phyloP scores from a whole-genome alignment of 202 grass and related monocot genomes.

The Elaeis oleifera region DNA sequence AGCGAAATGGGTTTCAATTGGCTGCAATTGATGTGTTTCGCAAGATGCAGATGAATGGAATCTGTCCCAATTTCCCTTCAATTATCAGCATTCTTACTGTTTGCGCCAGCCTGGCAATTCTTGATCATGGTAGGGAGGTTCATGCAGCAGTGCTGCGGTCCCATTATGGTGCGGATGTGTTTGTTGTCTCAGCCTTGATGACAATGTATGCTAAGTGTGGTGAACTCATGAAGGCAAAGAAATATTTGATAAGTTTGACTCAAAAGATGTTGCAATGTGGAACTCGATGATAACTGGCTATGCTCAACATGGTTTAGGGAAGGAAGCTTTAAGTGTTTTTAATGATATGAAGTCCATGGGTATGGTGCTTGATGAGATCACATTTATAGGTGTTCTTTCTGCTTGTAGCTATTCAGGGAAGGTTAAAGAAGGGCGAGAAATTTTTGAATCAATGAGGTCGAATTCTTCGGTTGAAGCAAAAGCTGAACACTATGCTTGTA shows the following conservation, averaged over 20 bases:
- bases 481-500: slow-evolving; percentile 56
- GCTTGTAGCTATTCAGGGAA: slow-evolving; percentile 77
- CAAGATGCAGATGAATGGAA: slow-evolving; percentile 39
- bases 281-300: slow-evolving; percentile 85
- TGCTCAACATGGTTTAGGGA: slow-evolving; percentile 64
- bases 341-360: slow-evolving; percentile 38
- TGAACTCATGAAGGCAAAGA: slow-evolving; percentile 46
- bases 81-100: slow-evolving; percentile 54
- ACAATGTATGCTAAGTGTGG: slow-evolving; percentile 78
- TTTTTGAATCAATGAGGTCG: slow-evolving; percentile 53
- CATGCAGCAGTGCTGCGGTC: slow-evolving; percentile 49
- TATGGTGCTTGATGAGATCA: slow-evolving; percentile 53
- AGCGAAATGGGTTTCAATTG: slow-evolving; percentile 61
- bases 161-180: slow-evolving; percentile 45
- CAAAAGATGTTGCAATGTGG: slow-evolving; percentile 75
- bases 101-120: slow-evolving; percentile 46
- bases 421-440: slow-evolving; percentile 46
- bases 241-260: slow-evolving; percentile 46
- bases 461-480: slow-evolving; percentile 33
- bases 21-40: slow-evolving; percentile 47
- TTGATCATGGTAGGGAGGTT: slow-evolving; percentile 58
- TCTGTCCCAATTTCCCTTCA: slow-evolving; percentile 50
- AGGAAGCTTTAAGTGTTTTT: slow-evolving; percentile 63
- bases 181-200: slow-evolving; percentile 50
- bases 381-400: slow-evolving; percentile 58